Evolutionary conservation across 768 basidiomycete species (phyloP).

Genomic region (Psilocybe cubensis): DNA sequence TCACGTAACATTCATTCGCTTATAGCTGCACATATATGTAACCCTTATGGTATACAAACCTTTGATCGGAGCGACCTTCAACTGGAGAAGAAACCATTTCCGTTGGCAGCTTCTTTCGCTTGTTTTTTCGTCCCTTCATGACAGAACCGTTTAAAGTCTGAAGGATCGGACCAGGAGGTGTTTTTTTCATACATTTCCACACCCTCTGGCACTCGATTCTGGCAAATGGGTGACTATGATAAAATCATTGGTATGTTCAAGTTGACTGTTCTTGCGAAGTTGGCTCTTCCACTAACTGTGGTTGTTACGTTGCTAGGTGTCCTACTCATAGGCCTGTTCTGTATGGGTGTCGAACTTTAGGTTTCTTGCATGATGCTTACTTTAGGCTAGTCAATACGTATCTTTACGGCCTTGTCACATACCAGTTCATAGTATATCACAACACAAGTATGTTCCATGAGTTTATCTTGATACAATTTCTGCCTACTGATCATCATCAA

Average conservation of each 20-base stretch:
- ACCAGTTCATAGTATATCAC: conserved; percentile 44
- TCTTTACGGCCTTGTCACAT: conserved; percentile 45
- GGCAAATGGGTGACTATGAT: conserved; percentile 30
- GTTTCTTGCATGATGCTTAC: not conserved
- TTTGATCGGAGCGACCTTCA: conserved; percentile 10
- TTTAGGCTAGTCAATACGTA: conserved; percentile 31
- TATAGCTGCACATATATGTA: not conserved
- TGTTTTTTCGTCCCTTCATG: conserved; percentile 15
- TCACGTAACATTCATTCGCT: conserved; percentile 5
- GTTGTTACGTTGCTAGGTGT: conserved; percentile 19
- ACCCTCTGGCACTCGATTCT: not conserved
- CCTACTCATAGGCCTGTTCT: conserved; percentile 30
- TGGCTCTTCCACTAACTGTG: not conserved
- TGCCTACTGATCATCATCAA: not conserved
- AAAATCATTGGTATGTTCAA: conserved; percentile 25
- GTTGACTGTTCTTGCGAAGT: not conserved
- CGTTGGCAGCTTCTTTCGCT: conserved; percentile 11
- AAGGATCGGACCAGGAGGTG: not conserved
- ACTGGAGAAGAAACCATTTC: conserved; percentile 6
- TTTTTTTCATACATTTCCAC: not conserved
- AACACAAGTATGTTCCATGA: conserved; percentile 30
- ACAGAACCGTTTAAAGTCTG: conserved; percentile 8
- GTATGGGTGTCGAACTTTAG: conserved; percentile 13
- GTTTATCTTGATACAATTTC: not conserved
- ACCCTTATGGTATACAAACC: conserved; percentile 4